phyloP scores from a whole-genome alignment of 352 stramenopile genomes.

The Pilasporangium apinafurcum region DNA sequence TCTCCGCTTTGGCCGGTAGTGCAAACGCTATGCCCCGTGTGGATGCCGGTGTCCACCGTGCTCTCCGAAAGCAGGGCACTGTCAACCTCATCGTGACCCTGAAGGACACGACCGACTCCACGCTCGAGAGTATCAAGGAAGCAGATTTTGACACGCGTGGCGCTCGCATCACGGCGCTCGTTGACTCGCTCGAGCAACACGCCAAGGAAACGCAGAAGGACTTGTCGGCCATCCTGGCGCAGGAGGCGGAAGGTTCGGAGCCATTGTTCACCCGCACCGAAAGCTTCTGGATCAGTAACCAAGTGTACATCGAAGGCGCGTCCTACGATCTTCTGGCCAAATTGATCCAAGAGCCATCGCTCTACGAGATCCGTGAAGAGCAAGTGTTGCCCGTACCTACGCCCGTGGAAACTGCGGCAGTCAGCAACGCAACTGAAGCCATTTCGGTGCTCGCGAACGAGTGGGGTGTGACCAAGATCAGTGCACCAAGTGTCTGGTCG shows the following conservation, averaged over 20 bases:
- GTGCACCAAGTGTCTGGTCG: conserved; percentile 17
- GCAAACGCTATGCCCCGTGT: conserved; percentile 7
- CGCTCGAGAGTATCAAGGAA: conserved; percentile 1
- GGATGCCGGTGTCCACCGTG: conserved; percentile 14
- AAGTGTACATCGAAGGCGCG: conserved; percentile 16
- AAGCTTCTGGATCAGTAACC: conserved; percentile 21
- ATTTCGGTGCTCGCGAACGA: background rate
- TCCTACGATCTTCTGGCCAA: conserved; percentile 14
- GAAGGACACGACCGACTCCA: background rate
- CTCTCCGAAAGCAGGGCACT: conserved; percentile 12
- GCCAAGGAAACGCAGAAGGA: background rate
- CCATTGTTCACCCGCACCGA: conserved; percentile 7
- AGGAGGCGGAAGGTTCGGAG: conserved; percentile 4
- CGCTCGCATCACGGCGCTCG: conserved; percentile 1
- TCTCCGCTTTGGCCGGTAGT: conserved; percentile 5
- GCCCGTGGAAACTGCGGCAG: background rate
- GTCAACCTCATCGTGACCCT: conserved; percentile 6
- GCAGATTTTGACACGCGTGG: background rate
- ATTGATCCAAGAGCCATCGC: conserved; percentile 2
- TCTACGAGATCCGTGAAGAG: conserved; percentile 12
- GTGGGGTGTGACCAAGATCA: conserved; percentile 24
- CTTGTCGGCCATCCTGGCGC: background rate
- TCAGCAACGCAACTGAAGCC: background rate
- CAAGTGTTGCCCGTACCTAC: background rate
- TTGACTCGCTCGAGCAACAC: background rate